Percentiles rank a stretch among this genome's conserved stretches.
These are phyloP conservation scores for Penicillium angulare DNA, from an alignment of 495 filamentous ascomycete species.

Conservation along the genomic window DNA sequence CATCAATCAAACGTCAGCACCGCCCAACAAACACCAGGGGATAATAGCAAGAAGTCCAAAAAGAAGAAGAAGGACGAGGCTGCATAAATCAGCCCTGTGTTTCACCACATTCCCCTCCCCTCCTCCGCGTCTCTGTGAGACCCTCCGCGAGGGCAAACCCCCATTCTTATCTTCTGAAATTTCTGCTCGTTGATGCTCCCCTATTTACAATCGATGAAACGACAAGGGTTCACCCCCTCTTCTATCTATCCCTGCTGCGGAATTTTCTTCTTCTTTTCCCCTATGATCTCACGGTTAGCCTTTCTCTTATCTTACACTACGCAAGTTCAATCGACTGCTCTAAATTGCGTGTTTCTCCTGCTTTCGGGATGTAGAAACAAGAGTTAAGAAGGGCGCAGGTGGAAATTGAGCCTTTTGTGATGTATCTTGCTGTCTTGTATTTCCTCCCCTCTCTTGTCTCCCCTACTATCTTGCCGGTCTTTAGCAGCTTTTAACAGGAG, in stretches of 20 bases:
- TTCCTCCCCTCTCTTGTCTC: background rate
- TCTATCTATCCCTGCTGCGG: background rate
- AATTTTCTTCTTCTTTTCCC: background rate
- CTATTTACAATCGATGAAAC: constrained; percentile 4
- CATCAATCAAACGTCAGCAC: constrained; percentile 74
- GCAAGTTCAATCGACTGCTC: constrained; percentile 10
- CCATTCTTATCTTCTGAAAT: background rate
- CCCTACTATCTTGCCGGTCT: too few relatives aligned
- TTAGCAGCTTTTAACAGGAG: background rate
- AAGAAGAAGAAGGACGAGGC: constrained; percentile 52
- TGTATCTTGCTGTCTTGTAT: constrained; percentile 19
- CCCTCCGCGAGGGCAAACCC: background rate
- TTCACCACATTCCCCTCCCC: background rate
- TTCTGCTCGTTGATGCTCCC: constrained; percentile 1
- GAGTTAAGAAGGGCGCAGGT: constrained; percentile 25
- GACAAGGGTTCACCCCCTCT: constrained; percentile 15
- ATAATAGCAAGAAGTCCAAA: constrained; percentile 64
- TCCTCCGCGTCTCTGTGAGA: background rate
- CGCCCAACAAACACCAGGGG: constrained; percentile 31
- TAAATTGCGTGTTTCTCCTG: constrained; percentile 16
- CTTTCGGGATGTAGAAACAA: constrained; percentile 30
- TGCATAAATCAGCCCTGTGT: too few relatives aligned
- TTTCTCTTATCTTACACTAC: constrained; percentile 8
- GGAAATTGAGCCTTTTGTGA: constrained; percentile 3
- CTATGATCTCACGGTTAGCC: constrained; percentile 1